These are phyloP conservation scores for Chalaropsis ovoidea DNA, from an alignment of 2,329 filamentous ascomycete genomes.

Conservation along the genomic window DNA sequence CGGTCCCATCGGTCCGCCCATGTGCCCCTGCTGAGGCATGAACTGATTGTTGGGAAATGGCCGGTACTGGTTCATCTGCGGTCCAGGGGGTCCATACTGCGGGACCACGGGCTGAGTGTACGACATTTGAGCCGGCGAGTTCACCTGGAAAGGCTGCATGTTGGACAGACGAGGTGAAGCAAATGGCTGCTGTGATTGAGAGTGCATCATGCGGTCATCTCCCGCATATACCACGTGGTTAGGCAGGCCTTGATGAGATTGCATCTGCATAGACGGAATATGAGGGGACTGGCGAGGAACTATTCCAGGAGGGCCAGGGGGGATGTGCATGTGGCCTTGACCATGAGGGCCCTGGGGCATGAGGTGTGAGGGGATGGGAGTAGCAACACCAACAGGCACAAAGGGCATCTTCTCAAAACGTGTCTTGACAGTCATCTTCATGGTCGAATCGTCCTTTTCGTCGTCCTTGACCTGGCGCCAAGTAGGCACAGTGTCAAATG, in stretches of 20 bases:
- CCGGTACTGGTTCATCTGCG: slow-evolving; percentile 60
- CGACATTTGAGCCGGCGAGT: slow-evolving; percentile 57
- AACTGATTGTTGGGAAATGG: slow-evolving; percentile 57
- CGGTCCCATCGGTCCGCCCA: slow-evolving; percentile 76
- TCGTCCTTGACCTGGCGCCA: slow-evolving; percentile 64
- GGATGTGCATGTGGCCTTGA: slow-evolving; percentile 59
- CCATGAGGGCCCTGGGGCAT: slow-evolving; percentile 68
- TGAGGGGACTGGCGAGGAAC: slow-evolving; percentile 53
- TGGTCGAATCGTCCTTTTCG: slow-evolving; percentile 57
- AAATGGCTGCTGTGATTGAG: slow-evolving; percentile 72
- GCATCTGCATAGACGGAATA: slow-evolving; percentile 67
- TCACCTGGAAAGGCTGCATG: slow-evolving; percentile 57
- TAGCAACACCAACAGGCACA: slow-evolving; percentile 43
- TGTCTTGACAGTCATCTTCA: slow-evolving; percentile 60
- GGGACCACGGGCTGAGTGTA: slow-evolving; percentile 65
- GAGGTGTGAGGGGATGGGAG: slow-evolving; percentile 58
- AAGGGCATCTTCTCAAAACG: slow-evolving; percentile 60
- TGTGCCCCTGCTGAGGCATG: slow-evolving; percentile 62
- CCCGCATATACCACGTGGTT: slow-evolving; percentile 54
- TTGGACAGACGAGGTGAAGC: slow-evolving; percentile 71
- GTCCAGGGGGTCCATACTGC: slow-evolving; percentile 58
- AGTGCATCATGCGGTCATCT: slow-evolving; percentile 80
- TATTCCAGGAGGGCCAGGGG: slow-evolving; percentile 36
- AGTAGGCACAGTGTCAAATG: slow-evolving; percentile 73
- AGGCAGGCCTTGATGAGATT: slow-evolving; percentile 57